These are phyloP conservation scores for Ostreobium quekettii DNA, from an alignment of 139 green algal species.

Conservation along the genomic window DNA sequence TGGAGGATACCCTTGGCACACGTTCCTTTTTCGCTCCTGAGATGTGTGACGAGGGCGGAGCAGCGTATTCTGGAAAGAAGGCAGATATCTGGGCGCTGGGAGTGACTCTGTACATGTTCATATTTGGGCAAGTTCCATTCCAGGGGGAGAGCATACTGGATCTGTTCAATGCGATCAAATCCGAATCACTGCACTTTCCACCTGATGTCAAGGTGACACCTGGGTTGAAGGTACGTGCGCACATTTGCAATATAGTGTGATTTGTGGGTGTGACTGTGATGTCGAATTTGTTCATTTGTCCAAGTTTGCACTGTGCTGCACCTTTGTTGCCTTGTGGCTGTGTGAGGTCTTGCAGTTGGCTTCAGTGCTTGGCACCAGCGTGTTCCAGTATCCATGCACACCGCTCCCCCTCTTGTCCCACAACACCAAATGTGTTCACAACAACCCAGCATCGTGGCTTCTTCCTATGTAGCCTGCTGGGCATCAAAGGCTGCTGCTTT, in stretches of 20 bases:
- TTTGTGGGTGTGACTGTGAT: background rate
- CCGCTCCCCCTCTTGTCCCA: too few species aligned
- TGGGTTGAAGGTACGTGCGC: background rate
- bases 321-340: slow-evolving; percentile 28
- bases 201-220: background rate
- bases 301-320: slow-evolving; percentile 30
- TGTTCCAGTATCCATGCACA: too few species aligned
- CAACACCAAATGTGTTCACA: too few species aligned
- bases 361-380: too few species aligned
- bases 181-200: background rate
- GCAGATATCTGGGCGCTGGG: slow-evolving; percentile 78
- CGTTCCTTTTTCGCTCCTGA: slow-evolving; percentile 37
- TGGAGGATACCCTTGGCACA: slow-evolving; percentile 23
- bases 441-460: too few species aligned
- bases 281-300: background rate
- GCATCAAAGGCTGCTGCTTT: too few species aligned
- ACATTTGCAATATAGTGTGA: background rate
- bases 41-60: slow-evolving; percentile 28
- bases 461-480: too few species aligned
- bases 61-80: background rate
- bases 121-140: slow-evolving; percentile 62
- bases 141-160: slow-evolving; percentile 16
- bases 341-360: background rate
- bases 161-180: slow-evolving; percentile 23
- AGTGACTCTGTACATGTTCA: slow-evolving; percentile 70